These are phyloP conservation scores for Huntiella abstrusa DNA, from an alignment of 2,329 filamentous ascomycete genomes.

Conservation along the genomic window DNA sequence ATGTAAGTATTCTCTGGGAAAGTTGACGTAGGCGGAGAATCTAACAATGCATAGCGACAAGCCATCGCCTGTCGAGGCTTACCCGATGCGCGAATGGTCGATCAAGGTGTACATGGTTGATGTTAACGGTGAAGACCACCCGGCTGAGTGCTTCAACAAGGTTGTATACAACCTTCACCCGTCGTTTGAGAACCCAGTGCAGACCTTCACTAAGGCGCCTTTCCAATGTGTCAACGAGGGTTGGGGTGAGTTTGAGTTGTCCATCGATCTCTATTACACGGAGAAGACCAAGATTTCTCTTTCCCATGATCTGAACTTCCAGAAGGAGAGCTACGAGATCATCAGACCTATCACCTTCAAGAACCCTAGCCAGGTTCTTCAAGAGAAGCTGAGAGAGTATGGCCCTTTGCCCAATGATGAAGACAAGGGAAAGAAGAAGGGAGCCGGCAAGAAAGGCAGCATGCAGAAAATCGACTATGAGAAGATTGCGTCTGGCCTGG, in stretches of 20 bases:
- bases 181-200: slow-evolving; percentile 70
- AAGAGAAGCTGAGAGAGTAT: slow-evolving; percentile 62
- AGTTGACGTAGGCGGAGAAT: background rate
- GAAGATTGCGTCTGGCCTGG: slow-evolving; percentile 81
- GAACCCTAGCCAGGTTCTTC: slow-evolving; percentile 75
- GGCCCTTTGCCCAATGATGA: slow-evolving; percentile 68
- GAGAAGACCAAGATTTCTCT: slow-evolving; percentile 76
- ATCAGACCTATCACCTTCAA: slow-evolving; percentile 71
- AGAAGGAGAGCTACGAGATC: slow-evolving; percentile 60
- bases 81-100: slow-evolving; percentile 84
- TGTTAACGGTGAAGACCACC: slow-evolving; percentile 65
- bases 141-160: slow-evolving; percentile 77
- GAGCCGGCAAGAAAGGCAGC: slow-evolving; percentile 57
- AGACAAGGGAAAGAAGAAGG: slow-evolving; percentile 33
- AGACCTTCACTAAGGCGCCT: slow-evolving; percentile 67
- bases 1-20: slow-evolving; percentile 42
- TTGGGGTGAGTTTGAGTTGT: slow-evolving; percentile 98
- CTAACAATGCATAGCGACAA: slow-evolving; percentile 42
- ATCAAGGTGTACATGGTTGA: slow-evolving; percentile 73
- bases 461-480: slow-evolving; percentile 67
- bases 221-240: slow-evolving; percentile 87
- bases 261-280: slow-evolving; percentile 60
- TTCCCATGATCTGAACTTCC: slow-evolving; percentile 83
- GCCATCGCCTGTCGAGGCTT: slow-evolving; percentile 64
- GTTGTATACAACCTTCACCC: slow-evolving; percentile 86